Evolutionary conservation across 495 filamentous ascomycete genomes (phyloP), one percentile per base, ranked within the genome.

Genomic region (Geoglossum glabrum): DNA sequence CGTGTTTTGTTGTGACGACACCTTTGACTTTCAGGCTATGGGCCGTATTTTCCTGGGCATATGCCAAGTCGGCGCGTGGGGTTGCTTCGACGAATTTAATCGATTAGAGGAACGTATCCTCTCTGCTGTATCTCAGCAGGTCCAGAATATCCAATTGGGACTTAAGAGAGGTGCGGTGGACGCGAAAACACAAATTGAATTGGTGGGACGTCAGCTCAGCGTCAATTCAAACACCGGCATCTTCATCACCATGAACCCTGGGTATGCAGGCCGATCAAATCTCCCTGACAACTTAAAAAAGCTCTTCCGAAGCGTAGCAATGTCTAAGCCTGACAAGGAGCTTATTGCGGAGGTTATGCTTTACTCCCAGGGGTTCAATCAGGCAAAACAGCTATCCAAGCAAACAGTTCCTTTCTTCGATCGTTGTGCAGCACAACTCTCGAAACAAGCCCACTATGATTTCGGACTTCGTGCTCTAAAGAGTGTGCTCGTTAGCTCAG

Each of bases 181-280:
- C 61, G 78, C 81, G 3, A 86, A 86, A 64, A 72, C 87, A 8
- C 82, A 95, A 64, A 95, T 97, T 64, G 92, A 99, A 66, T 73
- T 99, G 13, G 85, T 95, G 45, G 90, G 93, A 47, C 82, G 93
- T 58, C 85, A 87, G 58, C 77, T 99, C 30, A 75, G 73, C 36
- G 90, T 99, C 61, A 90, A 95, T 65, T 74, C 77, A 50, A 92
- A 94, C 65, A 97, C 92, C 50, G 90, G 90, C 64, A 94, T 99
- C 67, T 99, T 99, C 74, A 97, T 99, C 69, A 99, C 92, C 33
- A 99, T 99, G 92, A 99, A 99, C 71, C 92, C 92, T 63, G 92
- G 92, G 23, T 99, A 99, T 75, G 92, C 92, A 40, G 92, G 92
- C 55, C 84, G 92, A 67, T 99, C 92, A 33, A 99, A 97, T 69